These are phyloP conservation scores for Eleusine indica DNA, from an alignment of 176 grass and related monocot genomes.

Conservation along the genomic window DNA sequence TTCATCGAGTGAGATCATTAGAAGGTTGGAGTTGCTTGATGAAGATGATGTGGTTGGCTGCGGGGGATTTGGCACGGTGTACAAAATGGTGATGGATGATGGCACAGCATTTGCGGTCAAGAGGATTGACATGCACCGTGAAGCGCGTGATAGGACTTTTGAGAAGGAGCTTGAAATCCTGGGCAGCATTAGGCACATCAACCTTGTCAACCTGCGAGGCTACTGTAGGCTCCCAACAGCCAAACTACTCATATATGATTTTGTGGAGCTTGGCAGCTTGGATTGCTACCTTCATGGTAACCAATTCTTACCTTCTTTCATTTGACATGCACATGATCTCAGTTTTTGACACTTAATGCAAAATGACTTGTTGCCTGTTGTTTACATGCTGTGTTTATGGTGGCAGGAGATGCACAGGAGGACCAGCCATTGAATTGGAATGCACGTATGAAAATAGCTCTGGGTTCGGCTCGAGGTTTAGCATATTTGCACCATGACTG, in stretches of 20 bases:
- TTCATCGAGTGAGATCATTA: constrained; percentile 87
- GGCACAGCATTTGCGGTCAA: constrained; percentile 78
- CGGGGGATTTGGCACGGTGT: constrained; percentile 87
- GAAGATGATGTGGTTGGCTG: constrained; percentile 87
- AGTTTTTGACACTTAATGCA: neutral
- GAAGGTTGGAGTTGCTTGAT: constrained; percentile 78
- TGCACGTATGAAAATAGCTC: constrained; percentile 88
- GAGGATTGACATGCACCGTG: constrained; percentile 67
- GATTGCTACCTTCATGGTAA: constrained; percentile 85
- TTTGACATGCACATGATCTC: neutral
- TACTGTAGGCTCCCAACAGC: constrained; percentile 66
- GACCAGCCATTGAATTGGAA: constrained; percentile 94
- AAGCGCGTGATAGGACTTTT: constrained; percentile 59
- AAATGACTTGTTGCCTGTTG: neutral
- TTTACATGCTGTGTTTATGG: neutral
- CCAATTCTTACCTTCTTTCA: neutral
- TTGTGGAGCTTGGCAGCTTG: constrained; percentile 78
- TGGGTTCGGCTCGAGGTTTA: constrained; percentile 77
- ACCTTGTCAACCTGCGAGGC: constrained; percentile 89
- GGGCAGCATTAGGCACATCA: constrained; percentile 93
- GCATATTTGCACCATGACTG: constrained; percentile 96
- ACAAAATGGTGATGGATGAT: constrained; percentile 96
- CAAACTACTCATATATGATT: constrained; percentile 91
- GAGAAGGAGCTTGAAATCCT: constrained; percentile 95
- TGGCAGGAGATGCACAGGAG: constrained; percentile 74